These are phyloP conservation scores for Singerocomus inundabilis DNA, from an alignment of 1,284 basidiomycete genomes.

Conservation along the genomic window DNA sequence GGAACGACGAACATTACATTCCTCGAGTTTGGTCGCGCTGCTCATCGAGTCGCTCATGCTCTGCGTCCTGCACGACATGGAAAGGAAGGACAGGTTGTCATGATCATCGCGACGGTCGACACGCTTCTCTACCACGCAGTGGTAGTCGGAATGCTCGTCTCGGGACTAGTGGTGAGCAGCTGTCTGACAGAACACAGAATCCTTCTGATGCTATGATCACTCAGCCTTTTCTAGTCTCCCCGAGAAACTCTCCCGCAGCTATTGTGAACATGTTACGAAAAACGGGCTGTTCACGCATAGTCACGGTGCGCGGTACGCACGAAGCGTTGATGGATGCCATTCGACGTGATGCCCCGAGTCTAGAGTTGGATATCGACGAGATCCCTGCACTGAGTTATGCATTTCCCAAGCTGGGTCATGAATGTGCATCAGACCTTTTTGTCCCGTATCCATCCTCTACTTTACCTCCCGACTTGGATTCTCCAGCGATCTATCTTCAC, in stretches of 20 bases:
- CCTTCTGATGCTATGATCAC: neutral
- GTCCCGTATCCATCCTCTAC: neutral
- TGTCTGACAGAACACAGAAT: neutral
- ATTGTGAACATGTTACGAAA: constrained; percentile 8
- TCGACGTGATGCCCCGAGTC: neutral
- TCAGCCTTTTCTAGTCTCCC: constrained; percentile 10
- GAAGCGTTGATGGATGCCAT: constrained; percentile 3
- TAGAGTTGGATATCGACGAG: constrained; percentile 3
- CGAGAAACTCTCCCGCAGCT: constrained; percentile 3
- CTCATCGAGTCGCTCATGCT: constrained; percentile 7
- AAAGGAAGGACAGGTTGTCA: constrained; percentile 9
- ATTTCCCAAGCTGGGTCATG: constrained; percentile 5
- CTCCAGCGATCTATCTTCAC: constrained; percentile 9
- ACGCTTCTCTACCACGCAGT: constrained; percentile 6
- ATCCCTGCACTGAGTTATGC: neutral
- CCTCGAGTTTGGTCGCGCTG: constrained; percentile 12
- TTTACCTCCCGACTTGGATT: neutral
- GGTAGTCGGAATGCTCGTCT: constrained; percentile 3
- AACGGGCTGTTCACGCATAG: constrained; percentile 4
- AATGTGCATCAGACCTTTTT: constrained; percentile 1
- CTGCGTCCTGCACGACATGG: constrained; percentile 4
- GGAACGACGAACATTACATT: constrained; percentile 4
- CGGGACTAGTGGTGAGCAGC: constrained; percentile 5
- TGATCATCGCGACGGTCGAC: constrained; percentile 8
- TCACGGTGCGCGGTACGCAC: neutral